A percentile compares a stretch with the other conserved stretches of the same genome.
Evolutionary conservation across 177 flowering plant genomes (phyloP).

Genomic region (Vitis hybrid): DNA sequence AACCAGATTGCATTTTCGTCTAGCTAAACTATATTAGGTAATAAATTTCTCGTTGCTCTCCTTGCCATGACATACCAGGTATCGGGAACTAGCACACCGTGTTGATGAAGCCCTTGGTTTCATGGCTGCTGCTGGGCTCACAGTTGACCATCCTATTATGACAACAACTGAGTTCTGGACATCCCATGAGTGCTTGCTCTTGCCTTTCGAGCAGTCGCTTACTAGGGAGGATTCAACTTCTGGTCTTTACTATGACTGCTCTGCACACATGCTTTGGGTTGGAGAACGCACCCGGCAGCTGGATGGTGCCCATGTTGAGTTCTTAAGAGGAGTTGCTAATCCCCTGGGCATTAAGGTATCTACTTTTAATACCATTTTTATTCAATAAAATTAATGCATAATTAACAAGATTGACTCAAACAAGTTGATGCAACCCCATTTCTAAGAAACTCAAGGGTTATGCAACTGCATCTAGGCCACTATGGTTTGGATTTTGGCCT

Average conservation of each 20-base stretch:
- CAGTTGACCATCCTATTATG: constrained; percentile 87
- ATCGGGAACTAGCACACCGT: constrained; percentile 75
- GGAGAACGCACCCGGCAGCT: constrained; percentile 91
- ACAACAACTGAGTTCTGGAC: constrained; percentile 91
- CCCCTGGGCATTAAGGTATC: constrained; percentile 90
- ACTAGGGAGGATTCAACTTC: constrained; percentile 87
- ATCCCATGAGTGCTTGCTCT: constrained; percentile 85
- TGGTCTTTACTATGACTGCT: constrained; percentile 84
- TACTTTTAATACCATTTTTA: not conserved
- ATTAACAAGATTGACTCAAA: not conserved
- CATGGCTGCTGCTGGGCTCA: constrained; percentile 92
- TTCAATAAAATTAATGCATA: not conserved
- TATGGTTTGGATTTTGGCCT: too few relatives aligned
- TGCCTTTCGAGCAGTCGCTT: constrained; percentile 89
- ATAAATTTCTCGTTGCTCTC: not conserved
- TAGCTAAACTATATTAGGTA: too few relatives aligned
- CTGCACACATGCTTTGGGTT: constrained; percentile 93
- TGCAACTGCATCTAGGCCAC: too few relatives aligned
- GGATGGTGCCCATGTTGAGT: constrained; percentile 93
- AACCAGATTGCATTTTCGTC: too few relatives aligned
- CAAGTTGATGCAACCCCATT: not conserved
- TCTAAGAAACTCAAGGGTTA: not conserved
- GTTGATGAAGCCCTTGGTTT: constrained; percentile 95
- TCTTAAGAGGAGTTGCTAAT: constrained; percentile 82
- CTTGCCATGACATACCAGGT: constrained; percentile 39